Evolutionary conservation across 164 flowering plant genomes (phyloP).

Genomic region (Vitis rupestris): DNA sequence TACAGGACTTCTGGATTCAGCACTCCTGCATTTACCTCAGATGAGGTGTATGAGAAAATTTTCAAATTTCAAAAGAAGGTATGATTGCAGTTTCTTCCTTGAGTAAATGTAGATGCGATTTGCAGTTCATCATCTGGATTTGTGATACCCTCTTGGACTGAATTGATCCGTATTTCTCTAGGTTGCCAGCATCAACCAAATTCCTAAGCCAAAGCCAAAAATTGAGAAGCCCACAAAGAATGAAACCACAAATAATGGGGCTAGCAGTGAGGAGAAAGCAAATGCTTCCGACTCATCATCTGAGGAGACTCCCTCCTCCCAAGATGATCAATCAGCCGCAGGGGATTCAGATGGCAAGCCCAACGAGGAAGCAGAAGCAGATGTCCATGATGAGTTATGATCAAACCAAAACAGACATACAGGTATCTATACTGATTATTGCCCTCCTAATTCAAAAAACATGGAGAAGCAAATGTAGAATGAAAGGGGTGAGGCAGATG

Average conservation of each 20-base stretch:
- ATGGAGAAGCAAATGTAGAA: no score
- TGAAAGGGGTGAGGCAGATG: no score
- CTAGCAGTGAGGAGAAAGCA: slow-evolving; percentile 24
- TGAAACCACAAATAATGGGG: slow-evolving; percentile 42
- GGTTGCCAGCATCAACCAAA: slow-evolving; percentile 69
- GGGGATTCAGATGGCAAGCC: slow-evolving; percentile 22
- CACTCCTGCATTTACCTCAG: slow-evolving; percentile 73
- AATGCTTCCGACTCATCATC: slow-evolving; percentile 23
- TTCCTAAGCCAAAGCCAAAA: slow-evolving; percentile 96
- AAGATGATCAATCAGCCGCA: slow-evolving; percentile 19
- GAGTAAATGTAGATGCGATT: neutral
- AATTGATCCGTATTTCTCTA: slow-evolving; percentile 17
- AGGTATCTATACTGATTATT: no score
- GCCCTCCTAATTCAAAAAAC: no score
- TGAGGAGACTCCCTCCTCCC: slow-evolving; percentile 17
- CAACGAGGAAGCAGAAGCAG: slow-evolving; percentile 14
- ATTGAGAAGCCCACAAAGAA: slow-evolving; percentile 71
- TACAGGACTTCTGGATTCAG: slow-evolving; percentile 59
- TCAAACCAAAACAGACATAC: neutral
- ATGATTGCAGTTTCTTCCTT: slow-evolving; percentile 5
- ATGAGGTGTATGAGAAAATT: slow-evolving; percentile 65
- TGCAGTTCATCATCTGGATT: slow-evolving; percentile 7
- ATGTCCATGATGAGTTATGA: slow-evolving; percentile 56
- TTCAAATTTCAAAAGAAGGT: slow-evolving; percentile 75
- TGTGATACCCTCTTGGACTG: neutral